A percentile compares a stretch with the other conserved stretches of the same genome.
Conservation (phyloP, 2,329 filamentous ascomycete genomes). For the Alternaria arbusti region DNA sequence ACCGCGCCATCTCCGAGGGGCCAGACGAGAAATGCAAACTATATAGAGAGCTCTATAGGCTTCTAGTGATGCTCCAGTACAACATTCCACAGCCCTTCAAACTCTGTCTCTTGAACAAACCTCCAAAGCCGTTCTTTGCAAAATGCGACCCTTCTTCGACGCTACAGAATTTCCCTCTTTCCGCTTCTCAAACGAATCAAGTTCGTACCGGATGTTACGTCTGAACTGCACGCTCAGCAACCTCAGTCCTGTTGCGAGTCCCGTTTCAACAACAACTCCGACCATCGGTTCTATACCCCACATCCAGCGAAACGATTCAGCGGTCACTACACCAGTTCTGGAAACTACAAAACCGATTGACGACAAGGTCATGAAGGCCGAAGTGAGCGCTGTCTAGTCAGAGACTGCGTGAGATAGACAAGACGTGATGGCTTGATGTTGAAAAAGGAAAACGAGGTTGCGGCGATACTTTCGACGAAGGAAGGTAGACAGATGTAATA, state of each 20-base stretch:
- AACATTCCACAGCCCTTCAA: neutral
- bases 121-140: neutral
- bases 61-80: neutral
- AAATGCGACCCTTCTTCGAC: conserved; percentile 8
- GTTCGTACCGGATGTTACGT: neutral
- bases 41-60: neutral
- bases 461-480: neutral
- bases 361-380: neutral
- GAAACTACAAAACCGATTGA: neutral
- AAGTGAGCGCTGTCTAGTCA: neutral
- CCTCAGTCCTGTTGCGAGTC: neutral
- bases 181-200: neutral
- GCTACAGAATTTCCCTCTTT: conserved; percentile 16
- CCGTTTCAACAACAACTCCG: neutral
- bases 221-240: neutral
- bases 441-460: neutral
- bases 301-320: neutral
- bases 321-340: neutral
- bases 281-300: neutral
- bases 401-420: neutral
- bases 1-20: neutral
- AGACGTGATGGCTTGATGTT: neutral
- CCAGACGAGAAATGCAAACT: neutral
- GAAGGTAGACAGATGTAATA: neutral
- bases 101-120: neutral